phyloP scores from a whole-genome alignment of 352 stramenopile genomes.

The Thraustochytrium striatum region DNA sequence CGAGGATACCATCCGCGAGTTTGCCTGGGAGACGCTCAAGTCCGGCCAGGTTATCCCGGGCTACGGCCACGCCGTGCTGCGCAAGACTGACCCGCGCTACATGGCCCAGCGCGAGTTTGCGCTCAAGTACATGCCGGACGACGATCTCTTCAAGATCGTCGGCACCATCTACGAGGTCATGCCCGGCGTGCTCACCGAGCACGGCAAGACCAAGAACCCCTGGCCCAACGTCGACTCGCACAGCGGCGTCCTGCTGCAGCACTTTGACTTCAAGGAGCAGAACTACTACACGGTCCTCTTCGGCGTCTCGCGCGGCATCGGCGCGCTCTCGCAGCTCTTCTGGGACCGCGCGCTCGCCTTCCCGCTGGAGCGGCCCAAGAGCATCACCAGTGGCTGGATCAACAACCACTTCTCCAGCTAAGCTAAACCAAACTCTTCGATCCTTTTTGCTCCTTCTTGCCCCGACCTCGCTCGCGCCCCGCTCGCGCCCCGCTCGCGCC shows the following conservation, averaged over 20 bases:
- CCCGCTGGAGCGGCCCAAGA: slow-evolving; percentile 96
- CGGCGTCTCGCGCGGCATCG: slow-evolving; percentile 93
- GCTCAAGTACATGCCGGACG: slow-evolving; percentile 98
- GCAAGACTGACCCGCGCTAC: slow-evolving; percentile 98
- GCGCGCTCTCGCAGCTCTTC: slow-evolving; percentile 96
- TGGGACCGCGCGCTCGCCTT: slow-evolving; percentile 93
- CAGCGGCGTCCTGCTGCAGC: slow-evolving; percentile 94
- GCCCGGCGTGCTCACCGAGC: slow-evolving; percentile 94
- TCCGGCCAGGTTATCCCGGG: slow-evolving; percentile 96
- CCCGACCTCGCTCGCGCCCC: too few relatives aligned
- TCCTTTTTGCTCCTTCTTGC: too few relatives aligned
- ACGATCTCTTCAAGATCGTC: slow-evolving; percentile 98
- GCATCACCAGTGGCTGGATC: slow-evolving; percentile 96
- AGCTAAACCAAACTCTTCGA: too few relatives aligned
- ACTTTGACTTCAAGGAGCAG: slow-evolving; percentile 98
- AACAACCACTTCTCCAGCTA: slow-evolving; percentile 51
- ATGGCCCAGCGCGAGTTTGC: slow-evolving; percentile 97
- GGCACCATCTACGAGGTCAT: slow-evolving; percentile 99
- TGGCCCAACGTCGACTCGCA: slow-evolving; percentile 99
- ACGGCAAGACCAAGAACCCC: slow-evolving; percentile 98
- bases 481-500: too few relatives aligned
- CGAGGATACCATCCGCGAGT: slow-evolving; percentile 97
- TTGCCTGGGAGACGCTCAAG: slow-evolving; percentile 98
- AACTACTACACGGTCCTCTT: slow-evolving; percentile 99
- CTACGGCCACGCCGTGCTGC: slow-evolving; percentile 95